These are phyloP conservation scores for Aspergillus fumigatus DNA, from an alignment of 2,329 filamentous ascomycete species.

Conservation along the genomic window DNA sequence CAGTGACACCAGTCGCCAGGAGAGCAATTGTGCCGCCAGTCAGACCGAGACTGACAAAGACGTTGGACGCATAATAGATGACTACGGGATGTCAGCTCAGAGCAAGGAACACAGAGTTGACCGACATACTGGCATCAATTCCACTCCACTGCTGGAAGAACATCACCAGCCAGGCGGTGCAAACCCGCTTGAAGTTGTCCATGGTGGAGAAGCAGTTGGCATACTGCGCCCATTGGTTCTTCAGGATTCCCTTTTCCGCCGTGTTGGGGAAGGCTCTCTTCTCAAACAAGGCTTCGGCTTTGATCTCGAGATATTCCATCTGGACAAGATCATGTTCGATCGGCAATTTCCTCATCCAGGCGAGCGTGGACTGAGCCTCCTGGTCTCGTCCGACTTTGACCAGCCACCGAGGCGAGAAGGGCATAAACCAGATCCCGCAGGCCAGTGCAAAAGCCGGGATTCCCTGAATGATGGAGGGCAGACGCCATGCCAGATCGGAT, in stretches of 20 bases:
- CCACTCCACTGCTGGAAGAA: slow-evolving; percentile 48
- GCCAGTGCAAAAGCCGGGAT: slow-evolving; percentile 33
- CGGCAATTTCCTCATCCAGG: slow-evolving; percentile 27
- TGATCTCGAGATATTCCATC: slow-evolving; percentile 46
- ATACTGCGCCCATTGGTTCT: slow-evolving; percentile 49
- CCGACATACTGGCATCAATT: slow-evolving; percentile 34
- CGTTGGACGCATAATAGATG: slow-evolving; percentile 41
- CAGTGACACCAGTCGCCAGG: slow-evolving; percentile 32
- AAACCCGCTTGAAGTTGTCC: slow-evolving; percentile 49
- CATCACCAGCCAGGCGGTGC: slow-evolving; percentile 44
- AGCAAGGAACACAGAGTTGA: not conserved
- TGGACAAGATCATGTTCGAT: slow-evolving; percentile 36
- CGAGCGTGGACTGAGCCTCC: slow-evolving; percentile 31
- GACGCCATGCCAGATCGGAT: slow-evolving; percentile 41
- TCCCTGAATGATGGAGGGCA: slow-evolving; percentile 46
- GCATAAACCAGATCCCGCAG: slow-evolving; percentile 44
- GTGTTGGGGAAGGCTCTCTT: slow-evolving; percentile 40
- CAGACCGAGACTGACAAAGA: slow-evolving; percentile 33
- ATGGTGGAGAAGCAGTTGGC: slow-evolving; percentile 43
- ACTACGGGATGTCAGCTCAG: slow-evolving; percentile 13
- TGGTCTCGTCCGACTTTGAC: slow-evolving; percentile 44
- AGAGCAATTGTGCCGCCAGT: slow-evolving; percentile 30
- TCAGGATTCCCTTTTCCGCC: slow-evolving; percentile 43
- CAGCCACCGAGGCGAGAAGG: slow-evolving; percentile 54
- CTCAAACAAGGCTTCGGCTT: slow-evolving; percentile 44